phyloP scores from a whole-genome alignment of 495 filamentous ascomycete genomes.

The Neurospora cerealis region DNA sequence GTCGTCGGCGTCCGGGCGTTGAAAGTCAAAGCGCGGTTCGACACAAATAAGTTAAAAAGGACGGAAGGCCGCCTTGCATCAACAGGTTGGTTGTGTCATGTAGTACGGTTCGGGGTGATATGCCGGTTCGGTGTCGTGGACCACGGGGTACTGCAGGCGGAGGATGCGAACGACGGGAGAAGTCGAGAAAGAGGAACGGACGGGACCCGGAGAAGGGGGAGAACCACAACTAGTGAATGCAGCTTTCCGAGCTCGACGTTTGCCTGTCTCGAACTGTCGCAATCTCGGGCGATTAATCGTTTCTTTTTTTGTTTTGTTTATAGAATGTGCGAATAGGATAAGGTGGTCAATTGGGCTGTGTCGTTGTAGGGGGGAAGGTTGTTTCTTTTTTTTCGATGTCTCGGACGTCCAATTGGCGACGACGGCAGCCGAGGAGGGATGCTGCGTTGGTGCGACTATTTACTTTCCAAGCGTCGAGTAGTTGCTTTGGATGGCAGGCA shows the following conservation, averaged over 20 bases:
- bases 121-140: not conserved
- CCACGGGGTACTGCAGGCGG: not conserved
- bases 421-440: not conserved
- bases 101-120: not conserved
- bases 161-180: not conserved
- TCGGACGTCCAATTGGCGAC: not conserved
- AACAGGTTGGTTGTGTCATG: not conserved
- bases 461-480: not conserved
- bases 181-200: not conserved
- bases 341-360: not conserved
- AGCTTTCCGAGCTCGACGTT: not conserved
- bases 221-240: not conserved
- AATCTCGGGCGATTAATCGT: not conserved
- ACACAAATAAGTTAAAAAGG: not conserved
- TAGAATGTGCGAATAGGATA: not conserved
- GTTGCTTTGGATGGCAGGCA: no score
- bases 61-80: not conserved
- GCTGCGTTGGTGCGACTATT: not conserved
- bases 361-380: not conserved
- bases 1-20: not conserved
- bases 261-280: not conserved
- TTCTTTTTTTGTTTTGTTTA: not conserved
- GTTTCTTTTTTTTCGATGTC: not conserved
- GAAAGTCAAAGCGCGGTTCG: not conserved
- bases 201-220: not conserved